phyloP scores from a whole-genome alignment of 371 early-diverging fungal species.

The Parasitella parasitica region DNA sequence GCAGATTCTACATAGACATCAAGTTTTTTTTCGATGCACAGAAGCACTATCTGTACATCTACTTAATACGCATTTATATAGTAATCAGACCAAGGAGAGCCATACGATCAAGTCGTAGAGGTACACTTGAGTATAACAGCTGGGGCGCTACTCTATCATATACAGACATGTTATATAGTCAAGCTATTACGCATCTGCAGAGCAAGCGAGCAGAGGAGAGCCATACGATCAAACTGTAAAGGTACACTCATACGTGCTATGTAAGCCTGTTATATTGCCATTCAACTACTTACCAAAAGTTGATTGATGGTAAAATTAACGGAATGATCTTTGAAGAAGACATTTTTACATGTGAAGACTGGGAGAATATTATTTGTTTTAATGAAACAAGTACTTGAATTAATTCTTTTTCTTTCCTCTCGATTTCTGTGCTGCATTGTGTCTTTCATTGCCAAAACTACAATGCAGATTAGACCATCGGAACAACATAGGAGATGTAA shows the following conservation, averaged over 20 bases:
- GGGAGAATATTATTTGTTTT: no score
- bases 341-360: no score
- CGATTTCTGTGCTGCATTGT: no score
- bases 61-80: slow-evolving; percentile 11
- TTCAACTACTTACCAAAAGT: neutral
- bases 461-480: no score
- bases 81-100: slow-evolving; percentile 16
- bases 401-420: no score
- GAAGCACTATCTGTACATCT: slow-evolving; percentile 8
- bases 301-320: neutral
- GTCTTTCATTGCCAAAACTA: no score
- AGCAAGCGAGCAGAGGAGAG: slow-evolving; percentile 16
- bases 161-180: no score
- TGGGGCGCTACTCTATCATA: no score
- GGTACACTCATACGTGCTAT: slow-evolving; percentile 15
- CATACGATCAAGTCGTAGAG: slow-evolving; percentile 19
- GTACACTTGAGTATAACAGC: slow-evolving; percentile 10
- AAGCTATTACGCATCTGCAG: no score
- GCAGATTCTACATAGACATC: slow-evolving; percentile 13
- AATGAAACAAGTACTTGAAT: no score
- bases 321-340: neutral
- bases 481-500: no score
- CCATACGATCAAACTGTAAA: slow-evolving; percentile 18
- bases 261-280: slow-evolving; percentile 13
- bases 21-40: neutral